Evolutionary conservation across 805 yeast genomes (phyloP), one percentile per base, ranked within the genome.

Genomic region (Candida corydali): DNA sequence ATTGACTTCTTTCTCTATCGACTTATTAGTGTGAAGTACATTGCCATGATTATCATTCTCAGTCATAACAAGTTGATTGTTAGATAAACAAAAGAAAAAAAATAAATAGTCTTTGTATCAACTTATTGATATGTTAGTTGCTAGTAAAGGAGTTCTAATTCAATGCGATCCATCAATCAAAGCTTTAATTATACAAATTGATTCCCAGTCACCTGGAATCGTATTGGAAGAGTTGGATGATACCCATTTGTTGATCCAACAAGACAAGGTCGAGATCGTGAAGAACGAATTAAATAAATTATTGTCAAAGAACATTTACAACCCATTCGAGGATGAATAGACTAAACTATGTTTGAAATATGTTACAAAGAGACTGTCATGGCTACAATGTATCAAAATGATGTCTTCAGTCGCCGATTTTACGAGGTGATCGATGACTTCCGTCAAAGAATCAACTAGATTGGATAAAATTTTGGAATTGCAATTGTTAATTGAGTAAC

Each of bases 121-220:
- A n/a, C n/a, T n/a, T 22, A 15, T 32, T 16, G n/a, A 17, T 17
- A 68, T 68, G 74, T 64, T 66, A 16, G 60, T 67, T 5, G 74
- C 74, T 9, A 55, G 63, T 32, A 65, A 62, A 43, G 72, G 74
- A 9, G 65, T 64, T 0, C 47, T 68, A 26, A 69, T 68, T 12
- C 69, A 58, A 39, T 68, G 97, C 57, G 98, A 91, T 56, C 98
- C 98, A 1, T 86, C 97, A 1, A 88, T 91, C 44, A 75, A 80
- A 44, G 96, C 98, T 0, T 67, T 91, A 33, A 86, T 91, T 2
- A 62, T 91, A 16, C 83, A 80, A 54, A 83, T 91, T 29, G 98
- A 93, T 57, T 65, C 86, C 0, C 76, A 78, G 18, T 63, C 71
- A 25, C 82, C 86, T 40, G 95, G 88, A 47, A 81, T 93, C 2